These are phyloP conservation scores for Tetrastigma voinierianum DNA, from an alignment of 164 flowering plant genomes.

Conservation along the genomic window DNA sequence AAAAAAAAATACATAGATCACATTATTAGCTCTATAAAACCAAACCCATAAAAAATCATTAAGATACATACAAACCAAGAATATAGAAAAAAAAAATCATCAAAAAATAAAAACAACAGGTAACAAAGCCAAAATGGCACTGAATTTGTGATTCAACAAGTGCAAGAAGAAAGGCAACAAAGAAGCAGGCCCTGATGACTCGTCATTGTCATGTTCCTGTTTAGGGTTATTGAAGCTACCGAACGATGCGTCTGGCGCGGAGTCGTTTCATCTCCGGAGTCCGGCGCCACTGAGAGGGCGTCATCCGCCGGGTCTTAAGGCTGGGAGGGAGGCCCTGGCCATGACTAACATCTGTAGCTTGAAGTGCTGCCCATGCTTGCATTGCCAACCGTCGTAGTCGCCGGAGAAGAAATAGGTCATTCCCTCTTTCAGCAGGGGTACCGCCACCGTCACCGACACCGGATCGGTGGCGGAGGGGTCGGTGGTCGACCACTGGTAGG, in stretches of 20 bases:
- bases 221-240: constrained; percentile 56
- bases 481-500: constrained; percentile 50
- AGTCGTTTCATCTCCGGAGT: constrained; percentile 42
- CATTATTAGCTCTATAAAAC: background rate
- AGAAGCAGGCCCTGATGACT: constrained; percentile 32
- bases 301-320: constrained; percentile 29
- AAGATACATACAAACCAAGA: background rate
- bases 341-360: constrained; percentile 66
- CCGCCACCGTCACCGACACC: constrained; percentile 36
- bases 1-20: too few species aligned
- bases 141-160: constrained; percentile 9
- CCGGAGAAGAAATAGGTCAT: constrained; percentile 75
- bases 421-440: constrained; percentile 76
- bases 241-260: constrained; percentile 68
- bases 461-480: constrained; percentile 58
- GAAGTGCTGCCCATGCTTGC: constrained; percentile 74
- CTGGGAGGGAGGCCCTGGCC: constrained; percentile 76
- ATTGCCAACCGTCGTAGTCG: constrained; percentile 89
- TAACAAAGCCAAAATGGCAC: constrained; percentile 18
- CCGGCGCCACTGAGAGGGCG: constrained; percentile 48
- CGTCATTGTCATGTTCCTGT: constrained; percentile 26
- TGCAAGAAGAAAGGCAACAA: constrained; percentile 12
- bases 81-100: background rate
- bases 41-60: background rate
- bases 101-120: constrained; percentile 20